Evolutionary conservation across 352 stramenopile genomes (phyloP).

Genomic region (Globisporangium sylvaticum): DNA sequence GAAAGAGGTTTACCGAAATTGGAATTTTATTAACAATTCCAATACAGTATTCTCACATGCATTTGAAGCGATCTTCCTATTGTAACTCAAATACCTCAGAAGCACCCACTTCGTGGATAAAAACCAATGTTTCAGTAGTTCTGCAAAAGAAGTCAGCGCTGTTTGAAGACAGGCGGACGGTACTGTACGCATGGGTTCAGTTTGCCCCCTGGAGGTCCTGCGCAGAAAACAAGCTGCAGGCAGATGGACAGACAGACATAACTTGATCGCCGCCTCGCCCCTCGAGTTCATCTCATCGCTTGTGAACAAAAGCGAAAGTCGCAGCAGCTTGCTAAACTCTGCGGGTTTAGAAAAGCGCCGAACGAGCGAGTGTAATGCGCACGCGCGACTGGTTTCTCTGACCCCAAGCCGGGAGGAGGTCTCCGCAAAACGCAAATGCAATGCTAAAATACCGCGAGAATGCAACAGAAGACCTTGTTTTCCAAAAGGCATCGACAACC

Average conservation of each 20-base stretch:
- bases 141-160: neutral
- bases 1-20: neutral
- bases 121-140: neutral
- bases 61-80: neutral
- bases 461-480: neutral
- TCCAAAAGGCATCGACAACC: neutral
- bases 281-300: neutral
- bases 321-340: neutral
- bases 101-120: neutral
- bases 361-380: neutral
- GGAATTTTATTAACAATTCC: neutral
- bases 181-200: neutral
- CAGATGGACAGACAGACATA: neutral
- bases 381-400: neutral
- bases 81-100: neutral
- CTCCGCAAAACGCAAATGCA: neutral
- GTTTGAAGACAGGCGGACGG: neutral
- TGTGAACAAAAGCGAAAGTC: neutral
- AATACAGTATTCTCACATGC: neutral
- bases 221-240: neutral
- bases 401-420: neutral
- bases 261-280: neutral
- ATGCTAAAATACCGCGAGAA: neutral
- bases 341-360: neutral
- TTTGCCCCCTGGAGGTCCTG: neutral